Evolutionary conservation across 768 basidiomycete genomes (phyloP).

Genomic region (Lentinula edodes): DNA sequence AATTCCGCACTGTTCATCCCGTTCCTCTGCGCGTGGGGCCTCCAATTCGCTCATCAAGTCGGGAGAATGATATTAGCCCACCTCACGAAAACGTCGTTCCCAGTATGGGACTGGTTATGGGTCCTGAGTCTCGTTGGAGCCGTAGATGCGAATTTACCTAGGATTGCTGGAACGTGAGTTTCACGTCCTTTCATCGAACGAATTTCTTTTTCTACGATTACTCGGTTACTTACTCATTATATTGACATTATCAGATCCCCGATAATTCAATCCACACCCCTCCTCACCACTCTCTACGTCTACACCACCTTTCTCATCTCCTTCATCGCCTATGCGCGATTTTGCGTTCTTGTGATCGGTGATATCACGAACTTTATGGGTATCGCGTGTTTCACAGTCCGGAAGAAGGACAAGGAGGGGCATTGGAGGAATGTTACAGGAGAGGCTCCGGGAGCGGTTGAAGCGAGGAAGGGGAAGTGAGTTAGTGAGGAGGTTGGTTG

Average conservation of each 20-base stretch:
- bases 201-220: background rate
- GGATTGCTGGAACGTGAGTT: constrained; percentile 61
- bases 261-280: constrained; percentile 65
- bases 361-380: constrained; percentile 91
- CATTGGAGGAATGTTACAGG: constrained; percentile 43
- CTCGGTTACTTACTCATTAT: background rate
- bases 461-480: background rate
- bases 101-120: constrained; percentile 85
- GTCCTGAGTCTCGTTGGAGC: constrained; percentile 73
- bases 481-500: no score
- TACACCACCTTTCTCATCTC: constrained; percentile 65
- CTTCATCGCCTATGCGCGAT: constrained; percentile 65
- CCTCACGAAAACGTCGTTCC: constrained; percentile 79
- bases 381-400: constrained; percentile 91
- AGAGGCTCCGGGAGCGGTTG: constrained; percentile 1
- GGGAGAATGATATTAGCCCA: constrained; percentile 92
- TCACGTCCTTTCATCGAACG: background rate
- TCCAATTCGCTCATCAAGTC: constrained; percentile 86
- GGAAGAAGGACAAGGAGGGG: constrained; percentile 72
- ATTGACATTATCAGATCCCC: constrained; percentile 38
- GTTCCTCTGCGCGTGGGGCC: constrained; percentile 90
- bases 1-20: constrained; percentile 77
- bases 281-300: constrained; percentile 65
- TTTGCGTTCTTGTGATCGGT: constrained; percentile 75
- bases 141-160: constrained; percentile 75